phyloP scores from a whole-genome alignment of 1,284 basidiomycete genomes.

The Pisolithus thermaeus region DNA sequence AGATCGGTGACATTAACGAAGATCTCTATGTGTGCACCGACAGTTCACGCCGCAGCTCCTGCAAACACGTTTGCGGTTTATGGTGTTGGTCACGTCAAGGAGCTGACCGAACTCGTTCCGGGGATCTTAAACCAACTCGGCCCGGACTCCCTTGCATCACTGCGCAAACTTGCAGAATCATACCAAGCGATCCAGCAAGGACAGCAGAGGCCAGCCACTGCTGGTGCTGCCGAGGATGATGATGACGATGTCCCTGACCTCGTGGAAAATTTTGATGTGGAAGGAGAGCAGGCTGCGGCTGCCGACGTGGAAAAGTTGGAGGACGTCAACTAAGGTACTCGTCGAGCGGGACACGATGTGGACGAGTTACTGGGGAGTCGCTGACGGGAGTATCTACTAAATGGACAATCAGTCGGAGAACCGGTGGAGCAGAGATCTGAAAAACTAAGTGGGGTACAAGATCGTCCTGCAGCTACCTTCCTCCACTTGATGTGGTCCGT shows the following conservation, averaged over 20 bases:
- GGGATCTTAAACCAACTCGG: constrained; percentile 99
- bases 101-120: constrained; percentile 98
- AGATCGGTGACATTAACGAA: constrained; percentile 19
- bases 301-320: constrained; percentile 32
- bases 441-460: constrained; percentile 7
- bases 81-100: constrained; percentile 93
- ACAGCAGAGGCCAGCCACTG: constrained; percentile 60
- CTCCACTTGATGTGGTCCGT: constrained; percentile 7
- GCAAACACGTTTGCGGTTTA: constrained; percentile 98
- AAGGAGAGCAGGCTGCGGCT: constrained; percentile 53
- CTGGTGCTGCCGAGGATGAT: constrained; percentile 55
- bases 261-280: constrained; percentile 93
- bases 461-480: constrained; percentile 1
- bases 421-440: constrained; percentile 3
- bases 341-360: constrained; percentile 11
- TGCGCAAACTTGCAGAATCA: constrained; percentile 95
- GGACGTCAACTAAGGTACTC: constrained; percentile 37
- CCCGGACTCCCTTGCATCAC: constrained; percentile 93
- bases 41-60: constrained; percentile 89
- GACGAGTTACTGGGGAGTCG: constrained; percentile 10
- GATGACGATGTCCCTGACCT: constrained; percentile 87
- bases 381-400: constrained; percentile 15
- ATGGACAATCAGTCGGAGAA: constrained; percentile 10
- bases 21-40: constrained; percentile 10
- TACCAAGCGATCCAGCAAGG: constrained; percentile 87